Base-by-base conservation (phyloP, 768 basidiomycete species). In the Naganishia kalamii region DNA sequence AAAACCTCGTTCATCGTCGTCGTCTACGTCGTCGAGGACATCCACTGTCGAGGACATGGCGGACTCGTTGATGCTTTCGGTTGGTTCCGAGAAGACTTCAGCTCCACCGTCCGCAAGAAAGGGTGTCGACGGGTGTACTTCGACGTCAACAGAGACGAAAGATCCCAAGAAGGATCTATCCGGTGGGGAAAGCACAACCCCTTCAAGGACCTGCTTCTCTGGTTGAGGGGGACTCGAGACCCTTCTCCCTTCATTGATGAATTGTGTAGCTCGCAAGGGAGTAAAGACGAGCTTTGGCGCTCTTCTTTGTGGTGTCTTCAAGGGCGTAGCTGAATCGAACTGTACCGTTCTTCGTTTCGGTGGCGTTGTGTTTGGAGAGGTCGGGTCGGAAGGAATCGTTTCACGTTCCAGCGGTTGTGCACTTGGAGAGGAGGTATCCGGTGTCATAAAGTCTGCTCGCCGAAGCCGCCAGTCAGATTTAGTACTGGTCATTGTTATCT, bases 281-380 rank as follows among this genome's bases (percentile, higher is more conserved):
- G 54, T 57, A 21, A 57, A 57, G 11, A 57, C 32, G 12, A 57
- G 37, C 23, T 32, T 57, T 27, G 54, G 54, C 10, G 54, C 54
- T 17, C 30, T 35, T 33, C 54, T 33, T n/a, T 57, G 54, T 4
- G 54, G 54, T 2, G 54, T 57, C 17, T 23, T n/a, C 21, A 57
- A 15, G 30, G 54, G 54, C 1, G 54, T 57, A 15, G 27, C 37
- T 1, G 32, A 3, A 23, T 41, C 37, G 23, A 57, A 57, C 27
- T 57, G 54, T 13, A 57, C 54, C 19, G 35, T 27, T 27, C 25
- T 57, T 23, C 37, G 33, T 17, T 25, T 35, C 10, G 54, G 54
- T 15, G 54, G 35, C 13, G 54, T 57, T 6, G 37, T 21, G 21
- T n/a, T 30, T 6, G 51, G 15, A 13, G 19, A 3, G 2, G 51